phyloP scores from a whole-genome alignment of 2,329 filamentous ascomycete species.

The Dactylellina leptospora region DNA sequence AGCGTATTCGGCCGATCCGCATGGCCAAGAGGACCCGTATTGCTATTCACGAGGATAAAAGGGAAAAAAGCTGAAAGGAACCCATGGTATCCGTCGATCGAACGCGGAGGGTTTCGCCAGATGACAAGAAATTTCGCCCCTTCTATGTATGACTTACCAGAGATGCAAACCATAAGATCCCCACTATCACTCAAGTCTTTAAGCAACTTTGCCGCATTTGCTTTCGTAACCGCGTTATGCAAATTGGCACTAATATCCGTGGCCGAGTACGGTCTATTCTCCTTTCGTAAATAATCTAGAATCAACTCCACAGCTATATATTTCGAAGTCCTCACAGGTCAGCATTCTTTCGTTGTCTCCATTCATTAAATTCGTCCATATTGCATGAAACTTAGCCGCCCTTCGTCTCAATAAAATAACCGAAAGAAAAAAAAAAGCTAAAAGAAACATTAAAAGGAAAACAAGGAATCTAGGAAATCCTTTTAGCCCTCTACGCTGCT shows the following conservation, averaged over 20 bases:
- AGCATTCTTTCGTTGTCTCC: not conserved
- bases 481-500: conserved; percentile 28
- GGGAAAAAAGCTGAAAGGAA: not conserved
- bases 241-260: conserved; percentile 70
- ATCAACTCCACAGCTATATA: conserved; percentile 59
- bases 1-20: conserved; percentile 39
- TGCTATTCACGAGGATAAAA: not conserved
- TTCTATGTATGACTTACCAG: conserved; percentile 65
- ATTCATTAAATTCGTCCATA: conserved; percentile 2
- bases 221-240: conserved; percentile 69
- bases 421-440: not conserved
- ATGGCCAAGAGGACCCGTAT: not conserved
- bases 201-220: conserved; percentile 69
- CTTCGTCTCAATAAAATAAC: conserved; percentile 4
- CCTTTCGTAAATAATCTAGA: conserved; percentile 59
- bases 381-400: conserved; percentile 1
- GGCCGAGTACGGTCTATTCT: conserved; percentile 61
- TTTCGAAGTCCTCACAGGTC: not conserved
- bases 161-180: conserved; percentile 67
- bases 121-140: too few relatives aligned
- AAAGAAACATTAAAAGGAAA: conserved; percentile 12
- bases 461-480: conserved; percentile 30
- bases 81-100: conserved; percentile 29
- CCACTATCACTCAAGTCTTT: conserved; percentile 71
- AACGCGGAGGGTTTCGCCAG: conserved; percentile 35